Base-by-base conservation (phyloP, 1,284 basidiomycete species). In the Trametes pubescens region DNA sequence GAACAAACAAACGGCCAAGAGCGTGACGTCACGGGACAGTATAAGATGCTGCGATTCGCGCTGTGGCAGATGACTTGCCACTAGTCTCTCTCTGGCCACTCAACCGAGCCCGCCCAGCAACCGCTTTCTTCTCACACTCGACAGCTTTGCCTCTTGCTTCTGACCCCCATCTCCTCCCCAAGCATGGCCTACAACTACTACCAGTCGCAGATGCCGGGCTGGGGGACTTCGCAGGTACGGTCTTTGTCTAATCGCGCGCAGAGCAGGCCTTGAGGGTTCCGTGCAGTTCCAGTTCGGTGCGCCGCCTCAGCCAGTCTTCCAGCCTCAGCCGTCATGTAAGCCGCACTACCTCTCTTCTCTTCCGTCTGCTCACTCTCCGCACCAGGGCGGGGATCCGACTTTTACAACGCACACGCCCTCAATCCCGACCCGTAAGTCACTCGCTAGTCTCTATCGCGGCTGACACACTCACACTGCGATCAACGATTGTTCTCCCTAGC, bases 341-440 rank as follows among this genome's bases (percentile, higher is more conserved):
- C 65, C 18, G 43, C 47, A 7, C 40, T 4, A 9, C 34, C n/a
- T 52, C 21, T 29, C 34, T 32, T 46, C 7, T 18, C 43, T 34
- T 8, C 24, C 7, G 29, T n/a, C 43, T 47, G 29, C 47, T 49
- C 48, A 51, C 44, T 21, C n/a, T 9, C 47, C 11, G 24, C 61
- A 57, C 66, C 71, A 88, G 86, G 86, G 87, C 77, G 80, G 59
- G 87, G 87, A 21, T 72, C 77, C 65, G 87, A 90, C 71, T 90
- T 82, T 71, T 89, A 86, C 75, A 81, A 82, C 53, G 87, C 88
- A 18, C 86, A 88, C 73, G 83, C 86, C 40, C 72, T 76, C 51
- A 82, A 79, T 69, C 78, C 82, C 51, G 86, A 89, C 75, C 80
- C 82, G 87, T 89, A 74, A 81, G 86, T 77, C 4, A 56, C 24